These are phyloP conservation scores for Trichomonascaceae sp. DNA, from an alignment of 1,139 yeast genomes.

Conservation along the genomic window DNA sequence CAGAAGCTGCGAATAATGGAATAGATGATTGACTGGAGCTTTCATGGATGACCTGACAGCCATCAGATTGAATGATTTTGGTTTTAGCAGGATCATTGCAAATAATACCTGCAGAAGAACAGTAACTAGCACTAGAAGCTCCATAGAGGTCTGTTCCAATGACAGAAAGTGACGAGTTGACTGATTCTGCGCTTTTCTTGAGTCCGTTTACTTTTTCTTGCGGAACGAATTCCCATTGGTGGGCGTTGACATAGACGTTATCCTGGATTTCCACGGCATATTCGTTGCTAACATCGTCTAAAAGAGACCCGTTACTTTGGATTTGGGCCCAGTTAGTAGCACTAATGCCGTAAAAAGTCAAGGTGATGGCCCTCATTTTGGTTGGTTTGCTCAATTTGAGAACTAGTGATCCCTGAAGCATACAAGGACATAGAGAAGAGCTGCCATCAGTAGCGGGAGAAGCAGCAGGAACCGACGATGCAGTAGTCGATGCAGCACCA, in stretches of 20 bases:
- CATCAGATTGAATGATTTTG: neutral
- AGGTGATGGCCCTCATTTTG: slow-evolving; percentile 55
- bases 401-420: slow-evolving; percentile 73
- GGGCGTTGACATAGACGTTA: slow-evolving; percentile 28
- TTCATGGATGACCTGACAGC: slow-evolving; percentile 13
- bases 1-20: slow-evolving; percentile 12
- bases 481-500: neutral
- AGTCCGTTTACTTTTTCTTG: neutral
- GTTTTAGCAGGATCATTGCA: slow-evolving; percentile 13
- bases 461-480: neutral
- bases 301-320: slow-evolving; percentile 12
- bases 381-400: slow-evolving; percentile 66
- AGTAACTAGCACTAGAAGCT: slow-evolving; percentile 24
- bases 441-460: slow-evolving; percentile 5
- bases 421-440: slow-evolving; percentile 42
- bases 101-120: slow-evolving; percentile 16
- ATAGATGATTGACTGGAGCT: slow-evolving; percentile 9
- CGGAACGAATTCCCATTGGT: slow-evolving; percentile 34
- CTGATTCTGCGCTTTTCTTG: slow-evolving; percentile 2
- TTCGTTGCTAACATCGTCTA: slow-evolving; percentile 19
- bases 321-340: slow-evolving; percentile 76
- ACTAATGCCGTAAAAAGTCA: slow-evolving; percentile 60
- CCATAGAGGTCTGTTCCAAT: slow-evolving; percentile 31
- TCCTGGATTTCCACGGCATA: slow-evolving; percentile 30
- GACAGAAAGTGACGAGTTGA: slow-evolving; percentile 23